Evolutionary conservation across 768 basidiomycete genomes (phyloP).

Genomic region (Sporobolomyces roseus): DNA sequence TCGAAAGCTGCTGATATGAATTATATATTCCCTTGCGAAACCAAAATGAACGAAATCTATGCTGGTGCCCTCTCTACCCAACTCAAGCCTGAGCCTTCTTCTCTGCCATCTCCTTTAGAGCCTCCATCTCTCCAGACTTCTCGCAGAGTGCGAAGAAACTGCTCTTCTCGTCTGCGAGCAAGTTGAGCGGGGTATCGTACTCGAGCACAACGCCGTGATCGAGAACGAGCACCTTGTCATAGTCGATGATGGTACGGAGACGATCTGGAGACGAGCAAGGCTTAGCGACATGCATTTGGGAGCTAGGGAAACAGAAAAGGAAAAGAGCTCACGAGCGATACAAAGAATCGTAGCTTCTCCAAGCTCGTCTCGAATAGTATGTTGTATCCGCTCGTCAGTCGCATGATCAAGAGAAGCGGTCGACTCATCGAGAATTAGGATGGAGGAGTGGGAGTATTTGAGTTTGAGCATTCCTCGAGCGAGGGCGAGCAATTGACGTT

Average conservation of each 20-base stretch:
- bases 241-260: constrained; percentile 49
- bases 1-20: too few species aligned
- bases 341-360: constrained; percentile 69
- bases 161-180: constrained; percentile 59
- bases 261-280: constrained; percentile 22
- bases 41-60: too few species aligned
- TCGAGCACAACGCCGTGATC: constrained; percentile 70
- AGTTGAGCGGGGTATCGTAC: constrained; percentile 62
- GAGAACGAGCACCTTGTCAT: constrained; percentile 52
- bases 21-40: too few species aligned
- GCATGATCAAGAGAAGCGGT: constrained; percentile 45
- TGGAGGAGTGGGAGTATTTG: constrained; percentile 33
- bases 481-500: constrained; percentile 46
- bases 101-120: constrained; percentile 37
- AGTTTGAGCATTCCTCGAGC: constrained; percentile 45
- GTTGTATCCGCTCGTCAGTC: constrained; percentile 57
- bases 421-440: constrained; percentile 46
- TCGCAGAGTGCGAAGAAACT: constrained; percentile 52
- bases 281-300: not conserved
- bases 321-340: constrained; percentile 64
- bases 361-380: constrained; percentile 69
- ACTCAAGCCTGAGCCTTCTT: not conserved
- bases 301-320: not conserved
- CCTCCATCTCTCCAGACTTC: constrained; percentile 41
- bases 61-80: too few species aligned